Conservation (phyloP, 352 stramenopile species). For the Pythium periplocum region DNA sequence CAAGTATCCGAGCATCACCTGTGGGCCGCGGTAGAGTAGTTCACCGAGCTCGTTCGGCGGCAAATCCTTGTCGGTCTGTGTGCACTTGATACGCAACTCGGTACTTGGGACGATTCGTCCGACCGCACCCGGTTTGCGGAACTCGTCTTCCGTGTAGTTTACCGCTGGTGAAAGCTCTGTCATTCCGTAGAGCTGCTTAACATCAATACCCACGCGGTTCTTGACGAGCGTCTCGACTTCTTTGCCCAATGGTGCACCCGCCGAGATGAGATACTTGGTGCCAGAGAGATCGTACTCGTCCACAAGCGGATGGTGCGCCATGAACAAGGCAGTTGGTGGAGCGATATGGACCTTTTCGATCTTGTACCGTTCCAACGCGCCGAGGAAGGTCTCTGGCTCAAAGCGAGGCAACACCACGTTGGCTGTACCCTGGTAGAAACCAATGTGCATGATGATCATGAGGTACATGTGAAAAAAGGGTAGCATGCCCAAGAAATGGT, state of each 20-base stretch:
- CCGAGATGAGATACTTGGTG: constrained; percentile 63
- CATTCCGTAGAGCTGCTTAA: constrained; percentile 61
- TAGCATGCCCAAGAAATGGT: constrained; percentile 30
- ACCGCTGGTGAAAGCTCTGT: constrained; percentile 41
- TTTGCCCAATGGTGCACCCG: constrained; percentile 74
- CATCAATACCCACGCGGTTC: constrained; percentile 45
- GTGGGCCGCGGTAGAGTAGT: constrained; percentile 78
- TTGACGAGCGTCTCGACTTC: constrained; percentile 57
- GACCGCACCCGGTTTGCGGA: constrained; percentile 21
- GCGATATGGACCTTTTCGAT: constrained; percentile 58
- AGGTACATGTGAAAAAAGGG: constrained; percentile 91
- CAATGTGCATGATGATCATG: constrained; percentile 42
- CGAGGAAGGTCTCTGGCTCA: constrained; percentile 64
- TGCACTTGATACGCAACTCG: constrained; percentile 43
- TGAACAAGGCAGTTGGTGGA: constrained; percentile 64
- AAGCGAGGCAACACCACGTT: constrained; percentile 71
- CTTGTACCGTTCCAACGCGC: constrained; percentile 29
- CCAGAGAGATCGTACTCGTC: constrained; percentile 83
- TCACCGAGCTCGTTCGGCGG: constrained; percentile 49
- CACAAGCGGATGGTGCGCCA: constrained; percentile 82
- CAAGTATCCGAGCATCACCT: constrained; percentile 91
- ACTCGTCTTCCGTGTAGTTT: constrained; percentile 18
- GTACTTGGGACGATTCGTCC: constrained; percentile 55
- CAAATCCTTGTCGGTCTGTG: constrained; percentile 37
- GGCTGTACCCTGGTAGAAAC: constrained; percentile 38